phyloP scores from a whole-genome alignment of 164 flowering plant species.

The Houttuynia cordata region DNA sequence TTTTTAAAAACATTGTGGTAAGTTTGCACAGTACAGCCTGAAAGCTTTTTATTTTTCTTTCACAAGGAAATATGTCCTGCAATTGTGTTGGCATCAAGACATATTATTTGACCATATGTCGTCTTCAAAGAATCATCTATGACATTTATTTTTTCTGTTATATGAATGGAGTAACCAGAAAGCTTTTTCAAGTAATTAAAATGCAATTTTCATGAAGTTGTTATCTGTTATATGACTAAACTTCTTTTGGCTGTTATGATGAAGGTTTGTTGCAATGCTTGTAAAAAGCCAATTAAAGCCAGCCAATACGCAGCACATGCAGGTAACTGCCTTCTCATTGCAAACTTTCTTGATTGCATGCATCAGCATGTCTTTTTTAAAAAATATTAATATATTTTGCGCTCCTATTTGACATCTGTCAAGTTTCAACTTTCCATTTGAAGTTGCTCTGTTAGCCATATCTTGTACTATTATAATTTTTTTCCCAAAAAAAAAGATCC shows the following conservation, averaged over 20 bases:
- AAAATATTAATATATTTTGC: background rate
- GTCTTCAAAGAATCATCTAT: too few species aligned
- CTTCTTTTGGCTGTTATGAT: constrained; percentile 7
- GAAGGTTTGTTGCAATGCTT: constrained; percentile 78
- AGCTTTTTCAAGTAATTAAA: too few species aligned
- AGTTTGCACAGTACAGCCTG: too few species aligned
- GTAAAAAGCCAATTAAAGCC: constrained; percentile 73
- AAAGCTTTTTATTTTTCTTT: too few species aligned
- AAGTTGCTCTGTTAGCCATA: background rate
- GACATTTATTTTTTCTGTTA: background rate
- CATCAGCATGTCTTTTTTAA: too few species aligned
- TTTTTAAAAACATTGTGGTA: too few species aligned
- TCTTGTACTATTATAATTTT: too few species aligned
- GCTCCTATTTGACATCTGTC: background rate
- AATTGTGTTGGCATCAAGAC: too few species aligned
- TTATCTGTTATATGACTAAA: background rate
- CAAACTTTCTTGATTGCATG: background rate
- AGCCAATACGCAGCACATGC: constrained; percentile 77
- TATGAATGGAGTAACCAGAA: background rate
- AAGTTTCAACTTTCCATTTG: background rate
- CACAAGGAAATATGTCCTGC: too few species aligned
- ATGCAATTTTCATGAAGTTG: background rate
- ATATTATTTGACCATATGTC: too few species aligned
- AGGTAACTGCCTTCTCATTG: constrained; percentile 31
- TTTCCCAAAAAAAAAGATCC: too few species aligned